These are phyloP conservation scores for Myriosclerotinia curreyana DNA, from an alignment of 2,329 filamentous ascomycete species.

Conservation along the genomic window DNA sequence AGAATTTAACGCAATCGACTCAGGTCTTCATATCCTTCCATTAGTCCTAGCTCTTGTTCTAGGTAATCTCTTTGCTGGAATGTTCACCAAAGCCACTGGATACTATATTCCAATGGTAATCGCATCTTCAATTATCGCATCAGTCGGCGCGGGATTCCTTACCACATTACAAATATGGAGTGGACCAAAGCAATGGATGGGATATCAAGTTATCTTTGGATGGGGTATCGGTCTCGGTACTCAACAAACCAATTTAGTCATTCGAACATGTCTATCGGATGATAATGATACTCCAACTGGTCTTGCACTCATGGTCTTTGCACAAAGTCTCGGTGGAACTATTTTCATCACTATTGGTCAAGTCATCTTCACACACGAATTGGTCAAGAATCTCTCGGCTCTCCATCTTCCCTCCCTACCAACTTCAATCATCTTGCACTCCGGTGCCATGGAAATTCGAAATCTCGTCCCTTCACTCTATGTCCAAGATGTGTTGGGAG, in stretches of 20 bases:
- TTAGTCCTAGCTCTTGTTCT: slow-evolving; percentile 39
- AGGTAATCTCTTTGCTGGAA: slow-evolving; percentile 37
- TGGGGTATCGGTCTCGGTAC: slow-evolving; percentile 38
- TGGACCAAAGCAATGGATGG: slow-evolving; percentile 40
- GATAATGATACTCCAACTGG: slow-evolving; percentile 36
- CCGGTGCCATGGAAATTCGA: slow-evolving; percentile 53
- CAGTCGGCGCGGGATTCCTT: slow-evolving; percentile 44
- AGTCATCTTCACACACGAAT: slow-evolving; percentile 33
- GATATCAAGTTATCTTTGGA: slow-evolving; percentile 34
- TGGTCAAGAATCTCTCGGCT: slow-evolving; percentile 30
- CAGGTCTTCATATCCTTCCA: slow-evolving; percentile 41
- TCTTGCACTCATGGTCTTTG: slow-evolving; percentile 40
- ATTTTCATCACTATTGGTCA: slow-evolving; percentile 39
- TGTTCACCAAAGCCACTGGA: slow-evolving; percentile 36
- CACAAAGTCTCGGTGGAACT: slow-evolving; percentile 41
- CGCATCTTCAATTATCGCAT: slow-evolving; percentile 33
- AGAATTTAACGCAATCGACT: slow-evolving; percentile 42
- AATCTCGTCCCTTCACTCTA: slow-evolving; percentile 40
- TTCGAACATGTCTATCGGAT: slow-evolving; percentile 33
- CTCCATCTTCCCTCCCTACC: slow-evolving; percentile 20
- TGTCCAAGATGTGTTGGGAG: slow-evolving; percentile 47
- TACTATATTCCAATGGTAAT: slow-evolving; percentile 35
- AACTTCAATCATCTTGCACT: slow-evolving; percentile 30
- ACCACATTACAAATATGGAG: slow-evolving; percentile 42
- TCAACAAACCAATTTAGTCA: slow-evolving; percentile 36